Evolutionary conservation across 2,329 filamentous ascomycete genomes (phyloP), one percentile per base, ranked within the genome.

Genomic region (Arthrobotrys megalospora): DNA sequence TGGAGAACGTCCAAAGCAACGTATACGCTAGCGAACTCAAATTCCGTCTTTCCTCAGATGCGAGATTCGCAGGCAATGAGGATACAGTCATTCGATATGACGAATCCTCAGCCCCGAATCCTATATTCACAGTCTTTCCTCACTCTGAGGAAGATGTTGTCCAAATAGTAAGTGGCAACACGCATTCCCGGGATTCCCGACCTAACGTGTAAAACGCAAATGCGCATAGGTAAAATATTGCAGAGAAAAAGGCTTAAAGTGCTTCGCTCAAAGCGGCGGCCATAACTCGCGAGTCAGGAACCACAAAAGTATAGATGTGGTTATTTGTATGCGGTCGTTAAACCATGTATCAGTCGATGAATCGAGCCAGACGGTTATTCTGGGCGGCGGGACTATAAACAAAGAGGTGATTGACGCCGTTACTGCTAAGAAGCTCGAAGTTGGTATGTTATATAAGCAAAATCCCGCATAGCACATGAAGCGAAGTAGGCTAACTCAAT

Each of bases 351-450:
- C 16, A 21, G 58, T 81, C 11, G 75, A 80, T 28, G 38, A 67
- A 19, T 36, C 55, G 10, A 19, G 3, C 6, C 79, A 80, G 28
- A 77, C 63, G 3, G 72, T 73, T 16, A 81, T 75, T 5, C 7
- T 81, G 16, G 80, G 80, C 11, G 80, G 80, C 6, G 81, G 80
- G 4, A 76, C 79, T 2, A 60, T 70, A 1, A 45, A 78, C n/a
- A 65, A 50, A 10, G 62, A 79, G 16, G 53, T 81, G n/a, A 68
- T 77, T n/a, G 60, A 65, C 1, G 65, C 43, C 2, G 65, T 60
- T 28, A 34, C 65, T 0, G 72, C 58, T 10, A 70, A 77, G 34
- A 48, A 41, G 8, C 48, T 77, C 12, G 72, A 77, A 47, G 72
- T 66, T 32, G 58, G 72, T 70, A 34, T 19, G 72, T 70, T 28